A percentile compares a stretch with the other conserved stretches of the same genome.
Conservation (phyloP, 2,329 filamentous ascomycete genomes). For the Tetracladium maxilliforme region DNA sequence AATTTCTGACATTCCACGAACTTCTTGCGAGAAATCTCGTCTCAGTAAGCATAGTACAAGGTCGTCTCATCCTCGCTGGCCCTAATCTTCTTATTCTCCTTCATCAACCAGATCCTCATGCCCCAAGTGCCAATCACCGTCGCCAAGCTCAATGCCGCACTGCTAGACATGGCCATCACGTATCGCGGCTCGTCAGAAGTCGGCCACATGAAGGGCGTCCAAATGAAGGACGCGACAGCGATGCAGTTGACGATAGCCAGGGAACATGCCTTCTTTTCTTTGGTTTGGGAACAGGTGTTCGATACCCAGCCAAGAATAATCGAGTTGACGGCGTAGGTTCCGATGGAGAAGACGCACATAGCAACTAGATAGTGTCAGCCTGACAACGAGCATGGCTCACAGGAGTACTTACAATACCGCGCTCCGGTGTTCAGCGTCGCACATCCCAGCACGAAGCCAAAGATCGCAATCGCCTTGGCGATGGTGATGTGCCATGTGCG, state of each 20-base stretch:
- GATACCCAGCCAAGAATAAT: conserved; percentile 7
- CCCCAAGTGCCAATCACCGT: conserved; percentile 14
- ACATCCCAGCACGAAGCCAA: conserved; percentile 19
- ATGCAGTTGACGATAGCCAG: conserved; percentile 20
- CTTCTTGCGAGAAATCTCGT: no score
- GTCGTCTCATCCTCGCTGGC: conserved; percentile 10
- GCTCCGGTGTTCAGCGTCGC: conserved; percentile 11
- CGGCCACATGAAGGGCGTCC: conserved; percentile 20
- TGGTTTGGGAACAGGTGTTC: conserved; percentile 17
- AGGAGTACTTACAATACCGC: no score
- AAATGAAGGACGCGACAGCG: conserved; percentile 19
- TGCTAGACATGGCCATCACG: conserved; percentile 10
- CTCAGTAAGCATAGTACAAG: conserved; percentile 11
- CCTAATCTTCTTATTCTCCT: conserved; percentile 12
- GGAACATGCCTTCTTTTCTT: conserved; percentile 19
- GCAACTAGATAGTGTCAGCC: no score
- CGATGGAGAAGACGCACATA: conserved; percentile 6
- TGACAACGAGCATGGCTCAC: no score
- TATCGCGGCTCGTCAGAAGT: conserved; percentile 16
- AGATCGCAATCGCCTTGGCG: conserved; percentile 15
- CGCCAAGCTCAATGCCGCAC: conserved; percentile 14
- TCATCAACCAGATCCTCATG: conserved; percentile 14
- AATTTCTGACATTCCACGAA: no score
- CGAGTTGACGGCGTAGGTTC: conserved; percentile 6
- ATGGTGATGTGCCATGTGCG: conserved; percentile 20